Conservation (phyloP, 257 asterid species). For the Lithospermum erythrorhizon region DNA sequence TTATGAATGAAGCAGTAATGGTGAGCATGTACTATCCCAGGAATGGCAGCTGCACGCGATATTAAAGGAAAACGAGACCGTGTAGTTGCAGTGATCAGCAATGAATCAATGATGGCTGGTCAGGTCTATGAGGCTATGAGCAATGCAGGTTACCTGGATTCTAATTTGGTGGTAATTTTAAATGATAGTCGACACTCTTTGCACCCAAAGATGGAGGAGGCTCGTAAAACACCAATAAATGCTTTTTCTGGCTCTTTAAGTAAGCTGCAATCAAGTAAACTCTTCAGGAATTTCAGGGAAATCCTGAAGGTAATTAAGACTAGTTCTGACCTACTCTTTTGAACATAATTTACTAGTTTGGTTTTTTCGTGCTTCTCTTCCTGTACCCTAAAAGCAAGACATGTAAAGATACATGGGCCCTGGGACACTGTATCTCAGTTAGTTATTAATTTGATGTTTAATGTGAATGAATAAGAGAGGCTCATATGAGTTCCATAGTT, state of each 20-base stretch:
- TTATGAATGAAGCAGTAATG: constrained; percentile 1
- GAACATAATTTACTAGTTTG: neutral
- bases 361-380: too few species aligned
- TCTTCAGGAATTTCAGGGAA: constrained; percentile 67
- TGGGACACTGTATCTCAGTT: too few species aligned
- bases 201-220: constrained; percentile 63
- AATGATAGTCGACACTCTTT: constrained; percentile 64
- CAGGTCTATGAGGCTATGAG: constrained; percentile 95
- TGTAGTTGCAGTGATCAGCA: constrained; percentile 77
- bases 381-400: too few species aligned
- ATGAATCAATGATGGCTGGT: constrained; percentile 79
- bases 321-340: neutral
- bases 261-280: constrained; percentile 78
- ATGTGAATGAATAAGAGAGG: too few species aligned
- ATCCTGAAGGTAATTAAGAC: constrained; percentile 59
- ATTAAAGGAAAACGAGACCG: constrained; percentile 69
- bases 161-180: constrained; percentile 75
- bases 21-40: constrained; percentile 21
- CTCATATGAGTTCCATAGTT: too few species aligned
- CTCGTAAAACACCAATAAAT: constrained; percentile 54
- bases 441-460: too few species aligned
- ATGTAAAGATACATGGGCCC: too few species aligned
- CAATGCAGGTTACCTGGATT: constrained; percentile 86
- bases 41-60: constrained; percentile 93
- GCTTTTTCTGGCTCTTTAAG: constrained; percentile 56